Evolutionary conservation across 2,329 filamentous ascomycete species (phyloP), one percentile per base, ranked within the genome.

Genomic region (Fusarium kyushuense): DNA sequence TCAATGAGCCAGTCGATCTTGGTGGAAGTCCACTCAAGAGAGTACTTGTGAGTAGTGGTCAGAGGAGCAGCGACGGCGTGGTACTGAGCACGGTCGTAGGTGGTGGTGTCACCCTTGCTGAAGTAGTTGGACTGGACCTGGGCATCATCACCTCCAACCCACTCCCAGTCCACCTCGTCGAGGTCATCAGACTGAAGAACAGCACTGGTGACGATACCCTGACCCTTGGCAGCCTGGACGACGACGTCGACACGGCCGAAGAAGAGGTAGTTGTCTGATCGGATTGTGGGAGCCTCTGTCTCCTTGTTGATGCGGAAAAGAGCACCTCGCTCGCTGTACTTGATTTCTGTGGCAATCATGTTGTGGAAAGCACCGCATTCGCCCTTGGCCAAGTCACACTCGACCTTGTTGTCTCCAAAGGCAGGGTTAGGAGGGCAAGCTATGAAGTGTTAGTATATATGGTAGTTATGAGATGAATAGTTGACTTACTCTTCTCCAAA

Each of bases 151-250:
- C 89, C 90, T 60, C 95, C 96, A 60, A 98, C 85, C 91, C 93
- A 97, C 81, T 98, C 95, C 91, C 93, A 97, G 79, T 98, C 95
- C 66, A 98, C 96, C 84, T 80, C 78, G 77, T 98, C 95, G 30
- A 97, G 86, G 75, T 91, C 89, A 74, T 97, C 93, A 3, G 94
- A 97, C 83, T 97, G 92, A 69, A 99, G 83, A 41, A 98, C 93
- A 40, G 92, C 86, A 69, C 92, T 94, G 81, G 94, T 97, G 66
- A 99, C 92, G 68, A 99, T 92, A 70, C 96, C 96, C 9, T 84
- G 84, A 42, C 95, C 96, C 5, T 91, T 86, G 27, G 96, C 90
- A 38, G 92, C 90, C 79, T 94, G 91, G 76, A 97, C 83, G 30
- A 87, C 88, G 63, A 93, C 88, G 55, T 96, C 92, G 72, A 97